These are phyloP conservation scores for Neotropicomus parvogracilis DNA, from an alignment of 1,284 basidiomycete species.

Conservation along the genomic window DNA sequence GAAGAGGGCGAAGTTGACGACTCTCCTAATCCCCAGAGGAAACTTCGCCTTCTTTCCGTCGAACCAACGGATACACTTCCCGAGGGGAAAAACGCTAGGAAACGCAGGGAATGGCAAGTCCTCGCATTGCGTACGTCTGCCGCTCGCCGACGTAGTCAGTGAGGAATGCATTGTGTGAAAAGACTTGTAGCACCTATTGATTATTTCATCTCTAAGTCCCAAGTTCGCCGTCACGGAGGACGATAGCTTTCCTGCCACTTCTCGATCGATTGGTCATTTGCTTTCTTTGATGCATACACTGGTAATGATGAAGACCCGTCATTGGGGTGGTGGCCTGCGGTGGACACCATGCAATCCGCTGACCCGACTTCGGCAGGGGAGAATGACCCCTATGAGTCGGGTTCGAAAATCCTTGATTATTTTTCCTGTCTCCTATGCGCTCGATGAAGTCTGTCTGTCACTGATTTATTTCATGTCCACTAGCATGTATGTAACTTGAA, in stretches of 20 bases:
- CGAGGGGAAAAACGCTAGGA: slow-evolving; percentile 24
- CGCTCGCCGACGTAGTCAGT: slow-evolving; percentile 25
- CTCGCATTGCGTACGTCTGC: slow-evolving; percentile 24
- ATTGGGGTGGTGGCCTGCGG: no score
- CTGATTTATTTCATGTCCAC: slow-evolving; percentile 63
- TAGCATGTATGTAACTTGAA: not conserved
- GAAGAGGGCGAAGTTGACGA: slow-evolving; percentile 77
- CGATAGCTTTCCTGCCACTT: no score
- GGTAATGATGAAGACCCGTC: no score
- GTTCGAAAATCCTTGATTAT: slow-evolving; percentile 69
- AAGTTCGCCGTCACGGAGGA: no score
- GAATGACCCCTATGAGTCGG: slow-evolving; percentile 60
- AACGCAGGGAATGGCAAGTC: slow-evolving; percentile 32
- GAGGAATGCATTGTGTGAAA: slow-evolving; percentile 1
- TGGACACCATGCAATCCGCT: slow-evolving; percentile 75
- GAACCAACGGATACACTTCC: slow-evolving; percentile 14
- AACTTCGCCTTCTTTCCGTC: slow-evolving; percentile 40
- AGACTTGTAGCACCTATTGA: no score
- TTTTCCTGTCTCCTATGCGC: slow-evolving; percentile 68
- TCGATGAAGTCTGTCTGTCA: slow-evolving; percentile 69
- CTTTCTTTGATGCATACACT: no score
- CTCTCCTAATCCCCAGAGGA: slow-evolving; percentile 48
- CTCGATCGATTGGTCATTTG: no score
- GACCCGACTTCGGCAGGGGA: slow-evolving; percentile 68
- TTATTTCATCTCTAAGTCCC: no score